phyloP scores from a whole-genome alignment of 306 rosid species.

The Fagus crenata region DNA sequence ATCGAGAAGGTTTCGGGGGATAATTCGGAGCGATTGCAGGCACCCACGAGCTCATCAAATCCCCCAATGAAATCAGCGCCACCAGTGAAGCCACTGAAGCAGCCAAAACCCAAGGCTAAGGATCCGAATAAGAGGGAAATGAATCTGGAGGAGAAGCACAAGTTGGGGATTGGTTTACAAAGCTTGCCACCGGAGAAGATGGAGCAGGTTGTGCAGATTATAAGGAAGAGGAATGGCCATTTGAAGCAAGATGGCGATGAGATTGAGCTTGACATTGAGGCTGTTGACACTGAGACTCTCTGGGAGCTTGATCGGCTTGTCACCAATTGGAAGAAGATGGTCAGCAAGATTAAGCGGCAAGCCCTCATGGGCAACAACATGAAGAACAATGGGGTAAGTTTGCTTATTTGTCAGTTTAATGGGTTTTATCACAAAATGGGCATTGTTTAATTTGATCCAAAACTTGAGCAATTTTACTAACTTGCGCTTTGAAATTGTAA shows the following conservation, averaged over 20 bases:
- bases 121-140: slow-evolving; percentile 91
- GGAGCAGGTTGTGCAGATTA: slow-evolving; percentile 95
- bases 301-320: slow-evolving; percentile 98
- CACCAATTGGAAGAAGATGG: slow-evolving; percentile 86
- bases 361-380: slow-evolving; percentile 56
- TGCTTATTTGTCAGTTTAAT: background rate
- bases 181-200: slow-evolving; percentile 86
- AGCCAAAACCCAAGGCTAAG: slow-evolving; percentile 92
- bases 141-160: slow-evolving; percentile 91
- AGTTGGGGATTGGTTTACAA: slow-evolving; percentile 82
- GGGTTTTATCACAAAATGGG: background rate
- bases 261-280: slow-evolving; percentile 95
- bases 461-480: background rate
- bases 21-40: slow-evolving; percentile 25
- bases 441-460: slow-evolving; percentile 2
- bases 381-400: slow-evolving; percentile 64
- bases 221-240: slow-evolving; percentile 85
- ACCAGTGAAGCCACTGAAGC: slow-evolving; percentile 71
- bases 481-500: background rate
- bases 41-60: slow-evolving; percentile 55
- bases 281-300: slow-evolving; percentile 89
- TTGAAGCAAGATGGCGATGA: slow-evolving; percentile 97
- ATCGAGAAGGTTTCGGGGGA: slow-evolving; percentile 1
- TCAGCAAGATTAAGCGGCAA: slow-evolving; percentile 88
- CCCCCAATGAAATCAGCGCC: slow-evolving; percentile 64